Base-by-base conservation (phyloP, 768 basidiomycete species). In the Suillus spraguei region DNA sequence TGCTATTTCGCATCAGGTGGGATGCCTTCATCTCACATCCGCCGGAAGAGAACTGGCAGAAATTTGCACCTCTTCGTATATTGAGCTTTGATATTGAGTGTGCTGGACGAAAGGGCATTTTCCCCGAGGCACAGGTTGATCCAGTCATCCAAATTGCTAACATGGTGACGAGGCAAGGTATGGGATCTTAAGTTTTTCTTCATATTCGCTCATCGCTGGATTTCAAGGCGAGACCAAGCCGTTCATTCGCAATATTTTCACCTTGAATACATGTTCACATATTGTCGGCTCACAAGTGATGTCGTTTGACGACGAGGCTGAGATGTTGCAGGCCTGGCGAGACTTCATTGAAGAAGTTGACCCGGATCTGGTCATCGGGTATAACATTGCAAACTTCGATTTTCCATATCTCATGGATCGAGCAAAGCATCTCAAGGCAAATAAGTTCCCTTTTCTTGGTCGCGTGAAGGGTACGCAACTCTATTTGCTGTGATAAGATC, bases 81-180 rank as follows among this genome's bases (percentile, higher is more conserved):
- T 83, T 99, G 36, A 96, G 94, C 70, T 99, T 99, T 70, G 97
- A 99, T 86, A 98, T 99, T 69, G 97, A 99, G 77, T 99, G 97
- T 76, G 97, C 97, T 0, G 97, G 97, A 24, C 81, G 97, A 32
- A 98, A 98, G 71, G 97, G 97, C 36, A 91, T 98, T 68, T 99
- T 99, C 71, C 97, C 97, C 0, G 97, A 99, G 71, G 83, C 97
- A 9, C 80, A 88, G 11, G 74, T 83, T 36, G 97, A 99, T 76
- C 97, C 97, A 10, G 94, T 99, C 61, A 99, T 99, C 69, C 97
- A 99, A 71, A 99, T 99, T 64, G 97, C 97, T 1, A 97, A 94
- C 74, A 99, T 99, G 97, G 97, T 99, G 13, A 98, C 96, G 41
- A 84, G 92, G 5, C 97, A 99, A 85, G 96, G 96, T 94, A 61